A percentile compares a stretch with the other conserved stretches of the same genome.
Conservation (phyloP, 768 basidiomycete species). For the Hebeloma cylindrosporum region DNA sequence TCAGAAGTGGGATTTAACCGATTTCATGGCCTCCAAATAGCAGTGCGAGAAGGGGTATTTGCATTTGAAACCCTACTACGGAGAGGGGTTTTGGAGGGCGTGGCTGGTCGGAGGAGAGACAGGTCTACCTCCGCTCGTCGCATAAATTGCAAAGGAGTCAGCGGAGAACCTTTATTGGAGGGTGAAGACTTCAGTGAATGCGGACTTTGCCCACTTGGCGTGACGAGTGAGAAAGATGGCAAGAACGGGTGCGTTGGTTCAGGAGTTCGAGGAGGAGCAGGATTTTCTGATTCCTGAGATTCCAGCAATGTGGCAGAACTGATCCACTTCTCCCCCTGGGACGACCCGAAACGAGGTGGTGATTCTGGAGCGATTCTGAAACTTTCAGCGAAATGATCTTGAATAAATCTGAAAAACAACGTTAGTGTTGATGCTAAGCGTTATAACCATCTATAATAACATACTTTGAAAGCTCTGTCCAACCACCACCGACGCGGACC, state of each 20-base stretch:
- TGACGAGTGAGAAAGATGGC: conserved; percentile 69
- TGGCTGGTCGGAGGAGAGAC: conserved; percentile 52
- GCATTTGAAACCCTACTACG: conserved; percentile 43
- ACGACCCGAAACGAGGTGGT: conserved; percentile 49
- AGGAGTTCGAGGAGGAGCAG: conserved; percentile 58
- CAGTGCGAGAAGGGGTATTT: conserved; percentile 49
- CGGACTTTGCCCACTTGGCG: conserved; percentile 53
- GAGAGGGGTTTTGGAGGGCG: conserved; percentile 61
- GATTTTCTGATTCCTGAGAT: conserved; percentile 42
- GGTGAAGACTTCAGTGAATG: conserved; percentile 50
- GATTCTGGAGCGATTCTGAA: conserved; percentile 73
- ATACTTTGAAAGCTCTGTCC: conserved; percentile 88
- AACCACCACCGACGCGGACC: conserved; percentile 95
- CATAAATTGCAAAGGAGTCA: conserved; percentile 83
- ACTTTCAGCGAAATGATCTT: conserved; percentile 81
- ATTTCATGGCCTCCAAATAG: conserved; percentile 64
- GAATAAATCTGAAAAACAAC: conserved; percentile 65
- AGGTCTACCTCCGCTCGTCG: conserved; percentile 68
- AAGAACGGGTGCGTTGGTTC: conserved; percentile 57
- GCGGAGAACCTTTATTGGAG: conserved; percentile 66
- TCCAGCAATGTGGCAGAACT: conserved; percentile 73
- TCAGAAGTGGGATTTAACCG: conserved; percentile 8
- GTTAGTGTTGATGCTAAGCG: neutral
- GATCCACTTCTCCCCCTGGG: conserved; percentile 79
- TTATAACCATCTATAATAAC: conserved; percentile 24